Evolutionary conservation across 441 rosid species (phyloP).

Genomic region (Erodium trifolium): DNA sequence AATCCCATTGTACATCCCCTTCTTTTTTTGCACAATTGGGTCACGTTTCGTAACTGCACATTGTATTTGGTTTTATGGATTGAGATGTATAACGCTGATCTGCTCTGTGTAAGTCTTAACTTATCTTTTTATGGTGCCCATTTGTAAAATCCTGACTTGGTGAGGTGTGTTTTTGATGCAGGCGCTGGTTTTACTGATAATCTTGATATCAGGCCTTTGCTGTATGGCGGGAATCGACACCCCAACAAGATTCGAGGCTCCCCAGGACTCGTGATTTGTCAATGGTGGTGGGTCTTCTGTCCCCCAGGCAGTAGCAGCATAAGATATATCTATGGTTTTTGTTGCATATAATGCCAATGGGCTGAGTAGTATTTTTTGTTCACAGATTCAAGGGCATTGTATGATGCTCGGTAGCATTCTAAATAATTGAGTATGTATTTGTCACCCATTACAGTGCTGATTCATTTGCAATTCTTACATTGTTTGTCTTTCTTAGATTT

Average conservation of each 20-base stretch:
- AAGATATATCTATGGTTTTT: not conserved
- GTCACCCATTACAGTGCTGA: not conserved
- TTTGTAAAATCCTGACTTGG: not conserved
- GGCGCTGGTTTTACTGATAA: constrained; percentile 80
- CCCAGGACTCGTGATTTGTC: constrained; percentile 60
- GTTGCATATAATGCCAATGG: not conserved
- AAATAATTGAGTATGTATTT: not conserved
- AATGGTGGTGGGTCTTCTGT: not conserved
- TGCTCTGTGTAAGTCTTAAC: not conserved
- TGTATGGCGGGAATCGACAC: constrained; percentile 97
- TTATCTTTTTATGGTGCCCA: constrained; percentile 11
- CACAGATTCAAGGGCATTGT: not conserved
- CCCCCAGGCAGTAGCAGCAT: not conserved
- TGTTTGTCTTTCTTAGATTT: too few species aligned
- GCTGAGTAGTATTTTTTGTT: not conserved
- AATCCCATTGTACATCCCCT: too few species aligned
- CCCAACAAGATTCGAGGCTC: constrained; percentile 80
- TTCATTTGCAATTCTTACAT: constrained; percentile 5
- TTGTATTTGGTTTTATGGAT: not conserved
- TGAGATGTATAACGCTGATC: not conserved
- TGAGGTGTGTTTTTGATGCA: constrained; percentile 27
- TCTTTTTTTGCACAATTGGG: not conserved
- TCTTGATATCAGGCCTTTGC: constrained; percentile 83
- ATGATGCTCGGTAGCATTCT: not conserved
- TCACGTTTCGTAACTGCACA: not conserved